Evolutionary conservation across 2,329 filamentous ascomycete genomes (phyloP), one percentile per base, ranked within the genome.

Genomic region (Metarhizium anisopliae): DNA sequence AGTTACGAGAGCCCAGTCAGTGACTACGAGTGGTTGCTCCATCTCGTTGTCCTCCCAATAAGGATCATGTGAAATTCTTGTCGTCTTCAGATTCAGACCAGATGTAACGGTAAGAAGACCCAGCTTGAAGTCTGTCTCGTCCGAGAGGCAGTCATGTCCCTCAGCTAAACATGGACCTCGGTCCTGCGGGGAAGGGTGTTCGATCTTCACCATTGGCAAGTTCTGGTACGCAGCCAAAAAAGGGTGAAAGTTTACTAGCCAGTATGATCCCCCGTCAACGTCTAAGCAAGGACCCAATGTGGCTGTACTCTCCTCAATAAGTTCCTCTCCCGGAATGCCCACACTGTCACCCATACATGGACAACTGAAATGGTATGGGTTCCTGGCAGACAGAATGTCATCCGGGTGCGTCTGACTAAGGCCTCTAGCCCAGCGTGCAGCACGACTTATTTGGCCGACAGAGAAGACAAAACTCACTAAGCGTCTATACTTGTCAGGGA

Each of bases 181-280:
- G 59, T 58, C 0, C 63, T 59, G 11, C 63, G 59, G 35, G 25
- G 25, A 25, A 25, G 25, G 25, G 25, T 25, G 25, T 25, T 25
- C 25, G 25, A 25, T 25, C 25, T 25, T 25, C 25, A 25, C 25
- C 25, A 25, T 25, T 25, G 25, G 4, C 25, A 25, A 25, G 25
- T 25, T 25, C 25, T 65, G 66, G 38, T 65, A 70, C 1, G 67
- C 69, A 8, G 74, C 68, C 6, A 72, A 55, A 55, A 77, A 76
- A 3, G 74, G 74, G 56, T 77, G 74, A 35, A 74, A 76, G 59
- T 71, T 75, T 18, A 69, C 71, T 2, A 77, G 62, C 74, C 74
- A 76, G 56, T 69, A 76, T 53, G 56, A 69, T 0, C 63, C 68
- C 4, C 69, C 72, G 4, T 66, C 69, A 1, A 76, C 62, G 10